phyloP scores from a whole-genome alignment of 2,329 filamentous ascomycete species.

The Calonectria pauciramosa region DNA sequence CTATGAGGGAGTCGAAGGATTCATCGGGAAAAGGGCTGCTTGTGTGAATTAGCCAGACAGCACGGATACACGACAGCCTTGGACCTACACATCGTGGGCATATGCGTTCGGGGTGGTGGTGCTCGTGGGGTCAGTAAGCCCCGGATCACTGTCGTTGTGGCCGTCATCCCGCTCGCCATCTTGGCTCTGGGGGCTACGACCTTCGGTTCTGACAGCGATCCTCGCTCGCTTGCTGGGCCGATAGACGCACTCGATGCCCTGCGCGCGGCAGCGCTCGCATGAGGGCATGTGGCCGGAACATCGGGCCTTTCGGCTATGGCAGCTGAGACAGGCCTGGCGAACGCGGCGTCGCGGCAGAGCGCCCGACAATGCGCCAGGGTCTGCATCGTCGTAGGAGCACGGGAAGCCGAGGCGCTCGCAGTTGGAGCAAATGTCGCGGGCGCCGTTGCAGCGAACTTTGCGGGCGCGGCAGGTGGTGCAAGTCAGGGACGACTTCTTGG shows the following conservation, averaged over 20 bases:
- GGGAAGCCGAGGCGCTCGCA: constrained; percentile 70
- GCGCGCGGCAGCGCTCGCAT: constrained; percentile 64
- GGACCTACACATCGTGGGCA: constrained; percentile 53
- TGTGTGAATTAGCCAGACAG: constrained; percentile 37
- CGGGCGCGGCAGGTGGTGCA: constrained; percentile 68
- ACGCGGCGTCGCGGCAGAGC: constrained; percentile 67
- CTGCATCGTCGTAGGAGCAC: constrained; percentile 68
- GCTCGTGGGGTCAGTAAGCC: constrained; percentile 51
- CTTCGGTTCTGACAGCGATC: constrained; percentile 42
- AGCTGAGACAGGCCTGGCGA: constrained; percentile 69
- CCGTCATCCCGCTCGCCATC: constrained; percentile 52
- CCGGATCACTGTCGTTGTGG: constrained; percentile 52
- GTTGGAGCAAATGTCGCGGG: constrained; percentile 67
- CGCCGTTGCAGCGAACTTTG: constrained; percentile 71
- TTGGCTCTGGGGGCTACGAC: constrained; percentile 50
- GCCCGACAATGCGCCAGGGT: constrained; percentile 57
- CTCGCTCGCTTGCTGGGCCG: constrained; percentile 61
- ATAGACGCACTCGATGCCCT: constrained; percentile 70
- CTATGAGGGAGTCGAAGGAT: constrained; percentile 63
- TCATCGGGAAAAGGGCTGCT: constrained; percentile 55
- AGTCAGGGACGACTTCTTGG: constrained; percentile 61
- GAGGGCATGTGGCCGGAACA: constrained; percentile 70
- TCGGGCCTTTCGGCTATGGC: constrained; percentile 70
- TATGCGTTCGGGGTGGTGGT: constrained; percentile 51
- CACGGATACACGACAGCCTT: not conserved